phyloP scores from a whole-genome alignment of 345 rosid genomes.

The Dimocarpus longan region DNA sequence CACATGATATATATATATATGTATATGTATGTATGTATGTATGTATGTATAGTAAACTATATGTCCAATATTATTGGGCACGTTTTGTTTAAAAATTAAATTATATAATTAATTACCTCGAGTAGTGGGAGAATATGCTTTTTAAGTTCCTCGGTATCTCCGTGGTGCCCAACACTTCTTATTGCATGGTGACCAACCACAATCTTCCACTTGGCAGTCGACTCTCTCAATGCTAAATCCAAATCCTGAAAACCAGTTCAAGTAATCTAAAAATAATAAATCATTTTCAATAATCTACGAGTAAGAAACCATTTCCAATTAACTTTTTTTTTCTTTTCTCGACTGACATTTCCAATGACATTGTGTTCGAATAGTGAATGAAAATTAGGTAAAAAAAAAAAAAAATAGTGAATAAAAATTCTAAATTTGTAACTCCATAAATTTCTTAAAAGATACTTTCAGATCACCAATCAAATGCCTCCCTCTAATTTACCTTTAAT shows the following conservation, averaged over 20 bases:
- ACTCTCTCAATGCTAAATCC: conserved; percentile 41
- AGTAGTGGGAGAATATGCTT: conserved; percentile 54
- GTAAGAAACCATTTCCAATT: too few species aligned
- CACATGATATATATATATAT: neutral
- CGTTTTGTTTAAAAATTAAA: neutral
- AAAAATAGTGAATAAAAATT: too few species aligned
- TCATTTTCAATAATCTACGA: too few species aligned
- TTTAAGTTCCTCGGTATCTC: conserved; percentile 56
- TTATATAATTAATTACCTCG: conserved; percentile 29
- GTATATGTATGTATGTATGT: too few species aligned
- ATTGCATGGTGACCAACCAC: conserved; percentile 69
- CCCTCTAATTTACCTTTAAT: conserved; percentile 33
- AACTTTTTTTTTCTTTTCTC: too few species aligned
- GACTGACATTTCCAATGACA: too few species aligned
- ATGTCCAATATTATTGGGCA: too few species aligned
- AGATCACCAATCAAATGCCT: neutral
- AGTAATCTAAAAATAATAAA: too few species aligned
- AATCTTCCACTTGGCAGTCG: conserved; percentile 61
- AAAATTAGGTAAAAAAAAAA: too few species aligned
- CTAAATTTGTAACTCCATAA: too few species aligned
- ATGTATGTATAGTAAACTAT: too few species aligned
- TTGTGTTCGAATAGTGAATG: too few species aligned
- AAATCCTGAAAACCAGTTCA: conserved; percentile 37
- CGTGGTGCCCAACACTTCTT: conserved; percentile 58
- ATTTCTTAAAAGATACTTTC: neutral